These are phyloP conservation scores for Sporothrix euskadiensis DNA, from an alignment of 2,329 filamentous ascomycete species.

Conservation along the genomic window DNA sequence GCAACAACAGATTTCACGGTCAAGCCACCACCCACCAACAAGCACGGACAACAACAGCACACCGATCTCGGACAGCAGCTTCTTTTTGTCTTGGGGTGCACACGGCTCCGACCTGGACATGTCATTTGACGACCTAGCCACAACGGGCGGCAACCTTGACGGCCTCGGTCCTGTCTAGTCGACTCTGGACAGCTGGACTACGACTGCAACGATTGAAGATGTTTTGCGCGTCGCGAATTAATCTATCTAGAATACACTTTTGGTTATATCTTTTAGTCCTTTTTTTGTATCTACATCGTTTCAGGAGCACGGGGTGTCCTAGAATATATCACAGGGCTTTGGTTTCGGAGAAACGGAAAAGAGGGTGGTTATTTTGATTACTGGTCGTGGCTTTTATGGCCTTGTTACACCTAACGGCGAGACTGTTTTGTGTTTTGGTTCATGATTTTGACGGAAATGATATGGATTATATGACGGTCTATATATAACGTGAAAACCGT, in stretches of 20 bases:
- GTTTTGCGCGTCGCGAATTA: neutral
- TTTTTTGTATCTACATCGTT: neutral
- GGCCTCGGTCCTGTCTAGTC: constrained; percentile 28
- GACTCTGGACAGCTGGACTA: neutral
- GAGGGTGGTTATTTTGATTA: neutral
- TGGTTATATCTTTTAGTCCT: neutral
- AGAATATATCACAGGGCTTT: neutral
- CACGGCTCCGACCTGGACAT: constrained; percentile 24
- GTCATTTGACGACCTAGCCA: constrained; percentile 35
- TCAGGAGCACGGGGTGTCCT: neutral
- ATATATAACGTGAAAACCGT: neutral
- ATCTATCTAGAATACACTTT: neutral
- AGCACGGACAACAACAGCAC: constrained; percentile 22
- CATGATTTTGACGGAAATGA: neutral
- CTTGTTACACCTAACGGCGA: neutral
- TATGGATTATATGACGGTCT: neutral
- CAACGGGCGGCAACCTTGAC: constrained; percentile 36
- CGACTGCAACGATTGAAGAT: neutral
- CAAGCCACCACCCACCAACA: neutral
- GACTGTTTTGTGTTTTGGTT: neutral
- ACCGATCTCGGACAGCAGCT: constrained; percentile 24
- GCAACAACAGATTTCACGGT: neutral
- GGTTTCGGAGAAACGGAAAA: neutral
- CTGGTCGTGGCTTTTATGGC: neutral
- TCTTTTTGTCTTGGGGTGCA: constrained; percentile 21